Conservation (phyloP, 1,284 basidiomycete species). For the Sanghuangporus weigelae region DNA sequence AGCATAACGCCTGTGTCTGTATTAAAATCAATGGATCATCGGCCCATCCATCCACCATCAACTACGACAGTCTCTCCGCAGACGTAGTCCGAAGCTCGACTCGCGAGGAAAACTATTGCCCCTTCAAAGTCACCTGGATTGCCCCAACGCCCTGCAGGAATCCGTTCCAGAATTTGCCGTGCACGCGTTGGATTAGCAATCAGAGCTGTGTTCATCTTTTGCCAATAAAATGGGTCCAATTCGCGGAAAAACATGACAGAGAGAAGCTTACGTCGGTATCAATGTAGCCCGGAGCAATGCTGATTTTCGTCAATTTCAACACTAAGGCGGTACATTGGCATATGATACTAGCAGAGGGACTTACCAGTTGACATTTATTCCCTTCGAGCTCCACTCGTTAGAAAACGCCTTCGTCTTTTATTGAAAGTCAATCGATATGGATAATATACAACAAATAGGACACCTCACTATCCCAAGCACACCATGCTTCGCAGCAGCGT, state of each 20-base stretch:
- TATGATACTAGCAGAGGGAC: neutral
- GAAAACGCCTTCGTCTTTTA: conserved; percentile 28
- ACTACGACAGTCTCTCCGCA: conserved; percentile 83
- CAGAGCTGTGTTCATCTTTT: conserved; percentile 70
- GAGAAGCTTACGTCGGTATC: conserved; percentile 76
- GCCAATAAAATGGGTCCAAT: conserved; percentile 13
- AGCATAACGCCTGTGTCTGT: neutral
- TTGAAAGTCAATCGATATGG: neutral
- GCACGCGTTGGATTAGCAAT: conserved; percentile 69
- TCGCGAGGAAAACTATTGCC: conserved; percentile 86
- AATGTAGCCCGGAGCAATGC: conserved; percentile 88
- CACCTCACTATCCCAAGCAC: conserved; percentile 50
- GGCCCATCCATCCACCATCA: conserved; percentile 47
- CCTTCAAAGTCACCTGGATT: conserved; percentile 86
- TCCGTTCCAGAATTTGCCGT: conserved; percentile 88
- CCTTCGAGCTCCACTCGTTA: conserved; percentile 44
- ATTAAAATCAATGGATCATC: neutral
- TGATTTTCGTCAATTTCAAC: neutral
- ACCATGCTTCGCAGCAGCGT: conserved; percentile 84
- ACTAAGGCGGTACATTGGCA: conserved; percentile 32
- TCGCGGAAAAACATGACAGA: conserved; percentile 20
- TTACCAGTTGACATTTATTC: conserved; percentile 44
- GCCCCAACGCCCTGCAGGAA: conserved; percentile 91
- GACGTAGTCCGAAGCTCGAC: conserved; percentile 82
- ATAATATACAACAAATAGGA: neutral